Conservation (phyloP, 352 stramenopile genomes). For the Pythium grandisporangium region DNA sequence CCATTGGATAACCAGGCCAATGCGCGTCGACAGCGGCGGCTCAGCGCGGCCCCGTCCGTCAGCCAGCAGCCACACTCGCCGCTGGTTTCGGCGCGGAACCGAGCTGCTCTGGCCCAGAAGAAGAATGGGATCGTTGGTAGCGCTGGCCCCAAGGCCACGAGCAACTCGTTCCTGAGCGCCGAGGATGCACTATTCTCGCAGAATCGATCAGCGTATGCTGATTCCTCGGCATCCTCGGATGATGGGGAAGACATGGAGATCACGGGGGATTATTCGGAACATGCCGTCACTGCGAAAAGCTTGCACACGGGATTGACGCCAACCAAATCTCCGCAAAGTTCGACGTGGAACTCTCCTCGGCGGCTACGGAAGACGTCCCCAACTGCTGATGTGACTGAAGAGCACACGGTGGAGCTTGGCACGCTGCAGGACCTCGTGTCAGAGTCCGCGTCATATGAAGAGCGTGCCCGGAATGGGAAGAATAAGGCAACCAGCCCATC, state of each 20-base stretch:
- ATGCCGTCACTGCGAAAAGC: conserved; percentile 14
- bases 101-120: background rate
- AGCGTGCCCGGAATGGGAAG: too few species aligned
- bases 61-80: conserved; percentile 7
- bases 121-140: conserved; percentile 22
- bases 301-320: conserved; percentile 1
- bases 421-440: conserved; percentile 50
- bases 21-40: conserved; percentile 35
- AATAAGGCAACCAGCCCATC: conserved; percentile 1
- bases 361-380: too few species aligned
- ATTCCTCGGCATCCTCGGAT: conserved; percentile 72
- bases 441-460: conserved; percentile 41
- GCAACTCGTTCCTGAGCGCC: conserved; percentile 33
- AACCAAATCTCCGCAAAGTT: conserved; percentile 9
- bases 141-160: background rate
- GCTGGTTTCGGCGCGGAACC: conserved; percentile 11
- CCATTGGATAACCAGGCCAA: conserved; percentile 71
- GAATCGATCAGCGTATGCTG: conserved; percentile 38
- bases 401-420: conserved; percentile 51
- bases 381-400: too few species aligned
- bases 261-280: conserved; percentile 64
- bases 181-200: conserved; percentile 10
- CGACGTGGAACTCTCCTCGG: too few species aligned
- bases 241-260: conserved; percentile 84
- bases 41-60: conserved; percentile 4